These are phyloP conservation scores for Solanum verrucosum DNA, from an alignment of 257 asterid genomes.

Conservation along the genomic window DNA sequence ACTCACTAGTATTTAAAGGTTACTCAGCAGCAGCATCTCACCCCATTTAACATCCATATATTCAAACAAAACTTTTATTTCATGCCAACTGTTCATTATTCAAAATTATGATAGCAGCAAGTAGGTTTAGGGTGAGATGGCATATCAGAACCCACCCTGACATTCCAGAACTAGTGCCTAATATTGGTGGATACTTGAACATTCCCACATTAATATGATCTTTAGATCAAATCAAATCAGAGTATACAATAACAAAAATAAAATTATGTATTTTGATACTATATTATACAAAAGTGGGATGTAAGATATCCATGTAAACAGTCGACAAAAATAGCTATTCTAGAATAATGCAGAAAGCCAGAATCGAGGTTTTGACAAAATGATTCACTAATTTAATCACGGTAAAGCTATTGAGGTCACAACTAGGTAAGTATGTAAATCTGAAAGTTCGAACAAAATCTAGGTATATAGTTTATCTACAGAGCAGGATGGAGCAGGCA, in stretches of 20 bases:
- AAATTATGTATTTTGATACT: not conserved
- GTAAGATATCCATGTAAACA: not conserved
- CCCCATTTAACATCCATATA: not conserved
- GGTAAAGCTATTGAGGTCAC: not conserved
- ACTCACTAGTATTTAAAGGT: not conserved
- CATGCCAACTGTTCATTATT: not conserved
- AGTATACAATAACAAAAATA: not conserved
- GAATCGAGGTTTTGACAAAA: not conserved
- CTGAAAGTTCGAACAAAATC: not conserved
- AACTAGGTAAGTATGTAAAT: not conserved
- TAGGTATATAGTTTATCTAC: not conserved
- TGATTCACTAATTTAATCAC: not conserved
- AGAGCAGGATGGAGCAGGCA: not conserved
- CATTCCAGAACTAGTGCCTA: not conserved
- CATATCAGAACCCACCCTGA: not conserved
- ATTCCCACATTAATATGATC: not conserved
- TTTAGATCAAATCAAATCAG: not conserved
- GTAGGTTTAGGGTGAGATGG: not conserved
- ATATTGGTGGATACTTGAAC: not conserved
- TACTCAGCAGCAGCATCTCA: not conserved
- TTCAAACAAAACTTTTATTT: not conserved
- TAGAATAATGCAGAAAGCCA: not conserved
- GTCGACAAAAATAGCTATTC: not conserved
- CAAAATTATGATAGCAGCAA: not conserved
- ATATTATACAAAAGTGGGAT: not conserved